Percentiles rank a stretch among this genome's conserved stretches.
Evolutionary conservation across 129 eudicot genomes (phyloP).

Genomic region (Pseudognaphalium luteoalbum): DNA sequence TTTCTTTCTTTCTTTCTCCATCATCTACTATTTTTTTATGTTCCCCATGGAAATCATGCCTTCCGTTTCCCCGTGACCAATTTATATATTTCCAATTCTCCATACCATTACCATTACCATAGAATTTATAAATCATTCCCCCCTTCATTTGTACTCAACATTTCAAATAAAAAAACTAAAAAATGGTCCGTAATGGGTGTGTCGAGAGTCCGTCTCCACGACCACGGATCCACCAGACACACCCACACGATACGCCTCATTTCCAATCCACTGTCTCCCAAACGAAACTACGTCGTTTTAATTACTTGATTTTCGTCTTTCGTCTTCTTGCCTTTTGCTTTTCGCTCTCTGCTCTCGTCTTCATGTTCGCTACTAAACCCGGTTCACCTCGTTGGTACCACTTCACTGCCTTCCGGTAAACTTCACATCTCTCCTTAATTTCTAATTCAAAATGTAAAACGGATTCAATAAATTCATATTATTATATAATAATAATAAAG

Average conservation of each 20-base stretch:
- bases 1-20: constrained; percentile 17
- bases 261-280: constrained; percentile 70
- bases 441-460: background rate
- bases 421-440: background rate
- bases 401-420: constrained; percentile 65
- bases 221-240: constrained; percentile 47
- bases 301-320: constrained; percentile 48
- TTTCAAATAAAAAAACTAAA: background rate
- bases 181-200: constrained; percentile 40
- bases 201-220: constrained; percentile 55
- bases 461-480: background rate
- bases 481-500: too few relatives aligned
- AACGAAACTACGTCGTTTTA: constrained; percentile 66
- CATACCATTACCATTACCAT: too few relatives aligned
- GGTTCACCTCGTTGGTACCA: constrained; percentile 55
- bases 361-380: constrained; percentile 56
- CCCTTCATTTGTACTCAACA: constrained; percentile 6
- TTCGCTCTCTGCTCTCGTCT: constrained; percentile 58
- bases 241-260: constrained; percentile 45
- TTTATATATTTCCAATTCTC: constrained; percentile 10
- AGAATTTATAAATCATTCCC: constrained; percentile 22
- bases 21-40: constrained; percentile 23
- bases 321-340: constrained; percentile 59
- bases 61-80: constrained; percentile 47
- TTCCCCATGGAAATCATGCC: constrained; percentile 51